These are phyloP conservation scores for Trichoderma atroviride DNA, from an alignment of 2,329 filamentous ascomycete species.

Conservation along the genomic window DNA sequence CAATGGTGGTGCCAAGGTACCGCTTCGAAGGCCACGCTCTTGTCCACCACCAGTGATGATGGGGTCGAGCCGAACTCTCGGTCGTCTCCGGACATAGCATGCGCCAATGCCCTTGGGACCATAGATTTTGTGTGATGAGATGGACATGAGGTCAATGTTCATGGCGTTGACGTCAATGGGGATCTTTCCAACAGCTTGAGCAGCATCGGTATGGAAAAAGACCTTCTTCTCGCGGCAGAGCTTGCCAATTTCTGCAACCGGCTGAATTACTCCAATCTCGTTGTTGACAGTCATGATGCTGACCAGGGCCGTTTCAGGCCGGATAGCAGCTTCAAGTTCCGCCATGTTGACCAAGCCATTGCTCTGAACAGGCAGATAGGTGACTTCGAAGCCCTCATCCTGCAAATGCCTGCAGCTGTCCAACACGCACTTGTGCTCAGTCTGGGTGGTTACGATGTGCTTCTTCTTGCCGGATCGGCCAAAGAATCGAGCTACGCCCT, in stretches of 20 bases:
- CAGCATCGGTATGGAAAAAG: slow-evolving; percentile 97
- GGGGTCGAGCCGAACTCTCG: slow-evolving; percentile 90
- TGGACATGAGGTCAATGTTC: slow-evolving; percentile 98
- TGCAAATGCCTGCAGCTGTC: slow-evolving; percentile 97
- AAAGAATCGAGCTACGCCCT: slow-evolving; percentile 95
- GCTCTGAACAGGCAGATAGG: slow-evolving; percentile 88
- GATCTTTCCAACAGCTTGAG: slow-evolving; percentile 98
- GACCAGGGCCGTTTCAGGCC: slow-evolving; percentile 87
- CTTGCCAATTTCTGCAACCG: slow-evolving; percentile 88
- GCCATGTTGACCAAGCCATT: slow-evolving; percentile 86
- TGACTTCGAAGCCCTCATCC: slow-evolving; percentile 94
- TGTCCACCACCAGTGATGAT: slow-evolving; percentile 96
- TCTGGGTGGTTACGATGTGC: slow-evolving; percentile 96
- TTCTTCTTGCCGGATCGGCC: slow-evolving; percentile 93
- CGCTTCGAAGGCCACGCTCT: slow-evolving; percentile 91
- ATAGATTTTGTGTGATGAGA: slow-evolving; percentile 98
- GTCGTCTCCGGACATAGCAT: slow-evolving; percentile 90
- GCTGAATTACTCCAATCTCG: slow-evolving; percentile 99
- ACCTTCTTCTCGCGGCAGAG: slow-evolving; percentile 89
- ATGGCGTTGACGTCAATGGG: slow-evolving; percentile 94
- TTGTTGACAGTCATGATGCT: slow-evolving; percentile 99
- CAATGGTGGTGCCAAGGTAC: slow-evolving; percentile 85
- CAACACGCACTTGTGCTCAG: slow-evolving; percentile 97
- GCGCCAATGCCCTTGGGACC: slow-evolving; percentile 96
- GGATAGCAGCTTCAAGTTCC: slow-evolving; percentile 83